Percentiles rank a stretch among this genome's conserved stretches.
Conservation (phyloP, 2,329 filamentous ascomycete species). For the Microsporum ferrugineum region DNA sequence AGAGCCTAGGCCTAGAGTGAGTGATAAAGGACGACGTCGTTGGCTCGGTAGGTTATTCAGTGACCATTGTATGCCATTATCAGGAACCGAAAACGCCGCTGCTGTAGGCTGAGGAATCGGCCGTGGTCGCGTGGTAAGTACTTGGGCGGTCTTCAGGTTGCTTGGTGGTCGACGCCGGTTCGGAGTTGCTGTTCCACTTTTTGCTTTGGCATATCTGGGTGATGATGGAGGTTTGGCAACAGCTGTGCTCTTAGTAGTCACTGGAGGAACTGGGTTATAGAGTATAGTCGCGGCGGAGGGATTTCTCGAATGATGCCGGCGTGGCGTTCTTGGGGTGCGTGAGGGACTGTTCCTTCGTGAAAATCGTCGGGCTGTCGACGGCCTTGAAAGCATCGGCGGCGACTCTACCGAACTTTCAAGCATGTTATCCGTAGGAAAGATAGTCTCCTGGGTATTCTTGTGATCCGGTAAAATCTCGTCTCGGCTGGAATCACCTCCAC, state of each 20-base stretch:
- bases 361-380: conserved; percentile 33
- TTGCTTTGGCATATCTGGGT: not conserved
- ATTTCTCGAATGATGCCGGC: conserved; percentile 55
- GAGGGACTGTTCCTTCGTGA: conserved; percentile 27
- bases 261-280: conserved; percentile 54
- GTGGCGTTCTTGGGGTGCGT: conserved; percentile 28
- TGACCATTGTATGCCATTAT: conserved; percentile 44
- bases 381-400: conserved; percentile 29
- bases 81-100: conserved; percentile 46
- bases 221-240: not conserved
- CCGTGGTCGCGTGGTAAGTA: not conserved
- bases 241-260: conserved; percentile 8
- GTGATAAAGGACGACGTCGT: conserved; percentile 45
- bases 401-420: conserved; percentile 20
- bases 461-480: not conserved
- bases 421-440: not conserved
- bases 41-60: conserved; percentile 31
- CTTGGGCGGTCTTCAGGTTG: not conserved
- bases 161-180: not conserved
- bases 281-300: conserved; percentile 73
- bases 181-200: conserved; percentile 1
- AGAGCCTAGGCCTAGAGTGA: conserved; percentile 63
- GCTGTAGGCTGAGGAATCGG: conserved; percentile 1
- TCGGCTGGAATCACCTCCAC: conserved; percentile 34
- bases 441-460: not conserved